These are phyloP conservation scores for Paracoccidioides lutzii DNA, from an alignment of 2,329 filamentous ascomycete species.

Conservation along the genomic window DNA sequence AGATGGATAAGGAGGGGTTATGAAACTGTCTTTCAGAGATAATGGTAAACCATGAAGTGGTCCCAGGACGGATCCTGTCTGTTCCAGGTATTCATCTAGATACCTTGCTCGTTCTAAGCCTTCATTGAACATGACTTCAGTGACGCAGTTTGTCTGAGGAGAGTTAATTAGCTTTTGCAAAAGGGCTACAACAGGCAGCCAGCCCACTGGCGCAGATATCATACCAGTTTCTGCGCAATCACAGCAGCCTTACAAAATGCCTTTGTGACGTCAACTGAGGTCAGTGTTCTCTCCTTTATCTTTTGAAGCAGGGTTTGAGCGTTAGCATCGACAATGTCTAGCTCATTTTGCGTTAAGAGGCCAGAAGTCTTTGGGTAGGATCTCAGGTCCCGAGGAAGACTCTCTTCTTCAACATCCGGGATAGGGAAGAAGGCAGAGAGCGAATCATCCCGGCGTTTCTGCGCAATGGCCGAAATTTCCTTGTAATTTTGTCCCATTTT, in stretches of 20 bases:
- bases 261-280: slow-evolving; percentile 9
- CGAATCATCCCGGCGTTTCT: slow-evolving; percentile 21
- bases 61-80: slow-evolving; percentile 28
- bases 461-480: slow-evolving; percentile 26
- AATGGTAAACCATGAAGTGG: slow-evolving; percentile 32
- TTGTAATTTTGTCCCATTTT: slow-evolving; percentile 24
- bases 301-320: slow-evolving; percentile 25
- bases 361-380: slow-evolving; percentile 33
- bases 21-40: slow-evolving; percentile 30
- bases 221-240: slow-evolving; percentile 23
- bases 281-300: slow-evolving; percentile 19
- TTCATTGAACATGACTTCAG: slow-evolving; percentile 42
- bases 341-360: slow-evolving; percentile 43
- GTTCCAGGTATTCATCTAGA: slow-evolving; percentile 25
- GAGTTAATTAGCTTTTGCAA: background rate
- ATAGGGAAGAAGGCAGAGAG: slow-evolving; percentile 15
- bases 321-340: slow-evolving; percentile 37
- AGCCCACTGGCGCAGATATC: background rate
- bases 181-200: background rate
- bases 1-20: slow-evolving; percentile 16
- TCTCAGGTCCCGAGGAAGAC: slow-evolving; percentile 10
- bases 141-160: slow-evolving; percentile 47
- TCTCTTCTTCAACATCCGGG: slow-evolving; percentile 10
- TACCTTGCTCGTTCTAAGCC: slow-evolving; percentile 25
- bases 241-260: slow-evolving; percentile 30